A percentile compares a stretch with the other conserved stretches of the same genome.
Evolutionary conservation across 306 rosid genomes (phyloP).

Genomic region (Sindora glabra): DNA sequence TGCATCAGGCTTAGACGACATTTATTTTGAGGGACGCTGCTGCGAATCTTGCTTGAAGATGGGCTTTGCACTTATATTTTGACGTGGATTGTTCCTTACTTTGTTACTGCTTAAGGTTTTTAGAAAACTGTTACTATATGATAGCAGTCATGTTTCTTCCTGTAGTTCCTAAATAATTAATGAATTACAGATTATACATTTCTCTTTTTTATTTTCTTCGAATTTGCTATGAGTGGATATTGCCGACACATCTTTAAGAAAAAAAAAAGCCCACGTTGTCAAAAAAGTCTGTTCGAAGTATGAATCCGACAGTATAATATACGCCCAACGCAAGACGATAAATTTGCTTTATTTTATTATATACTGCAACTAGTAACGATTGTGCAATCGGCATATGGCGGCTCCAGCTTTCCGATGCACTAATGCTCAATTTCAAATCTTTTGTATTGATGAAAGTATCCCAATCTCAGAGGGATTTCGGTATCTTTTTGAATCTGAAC

Average conservation of each 20-base stretch:
- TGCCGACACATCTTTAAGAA: background rate
- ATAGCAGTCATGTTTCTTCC: background rate
- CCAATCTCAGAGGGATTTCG: too few species aligned
- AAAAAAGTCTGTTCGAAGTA: too few species aligned
- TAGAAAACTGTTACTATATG: conserved; percentile 6
- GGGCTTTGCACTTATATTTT: conserved; percentile 6
- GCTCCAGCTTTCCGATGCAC: too few species aligned
- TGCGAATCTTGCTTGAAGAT: background rate
- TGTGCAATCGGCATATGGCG: too few species aligned
- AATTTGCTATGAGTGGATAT: background rate
- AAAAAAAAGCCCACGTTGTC: too few species aligned
- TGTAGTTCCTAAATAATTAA: conserved; percentile 18
- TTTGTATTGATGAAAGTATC: too few species aligned
- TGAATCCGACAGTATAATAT: too few species aligned
- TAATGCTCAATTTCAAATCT: too few species aligned
- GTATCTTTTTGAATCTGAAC: too few species aligned
- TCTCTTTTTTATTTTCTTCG: background rate
- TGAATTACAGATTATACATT: background rate
- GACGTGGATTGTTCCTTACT: background rate
- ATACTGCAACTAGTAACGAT: too few species aligned
- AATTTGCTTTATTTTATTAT: too few species aligned
- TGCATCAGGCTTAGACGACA: conserved; percentile 25
- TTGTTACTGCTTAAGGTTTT: background rate
- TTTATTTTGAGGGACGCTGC: background rate
- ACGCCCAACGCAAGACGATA: too few species aligned